Conservation (phyloP, 306 rosid species). For the Psophocarpus tetragonolobus region DNA sequence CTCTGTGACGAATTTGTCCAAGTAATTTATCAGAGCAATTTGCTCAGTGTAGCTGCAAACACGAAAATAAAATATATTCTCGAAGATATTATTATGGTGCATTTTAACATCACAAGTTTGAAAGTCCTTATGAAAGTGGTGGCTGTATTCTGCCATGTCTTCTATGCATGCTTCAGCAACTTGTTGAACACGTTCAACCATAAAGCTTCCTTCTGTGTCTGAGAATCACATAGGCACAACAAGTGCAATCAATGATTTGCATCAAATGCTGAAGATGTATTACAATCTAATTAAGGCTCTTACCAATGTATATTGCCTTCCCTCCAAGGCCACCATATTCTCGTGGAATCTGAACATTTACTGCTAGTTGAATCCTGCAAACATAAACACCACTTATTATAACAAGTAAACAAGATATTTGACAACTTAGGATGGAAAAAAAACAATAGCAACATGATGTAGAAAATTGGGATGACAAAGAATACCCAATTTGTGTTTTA, state of each 20-base stretch:
- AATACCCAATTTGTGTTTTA: conserved; percentile 96
- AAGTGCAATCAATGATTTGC: conserved; percentile 22
- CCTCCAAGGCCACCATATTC: conserved; percentile 85
- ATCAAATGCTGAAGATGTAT: conserved; percentile 24
- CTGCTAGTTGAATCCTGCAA: conserved; percentile 90
- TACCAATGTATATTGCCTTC: conserved; percentile 91
- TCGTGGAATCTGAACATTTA: conserved; percentile 86
- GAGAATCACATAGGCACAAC: conserved; percentile 34
- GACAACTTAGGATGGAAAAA: background rate
- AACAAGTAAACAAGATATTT: conserved; percentile 24
- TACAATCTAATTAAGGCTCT: conserved; percentile 19
- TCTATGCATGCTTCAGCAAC: conserved; percentile 88
- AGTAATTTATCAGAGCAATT: conserved; percentile 79
- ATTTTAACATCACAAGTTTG: conserved; percentile 49
- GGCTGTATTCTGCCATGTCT: conserved; percentile 63
- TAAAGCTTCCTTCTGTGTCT: conserved; percentile 98
- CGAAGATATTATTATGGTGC: conserved; percentile 66
- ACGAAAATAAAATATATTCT: conserved; percentile 78
- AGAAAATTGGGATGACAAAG: conserved; percentile 16
- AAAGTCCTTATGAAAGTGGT: conserved; percentile 51
- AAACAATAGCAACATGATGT: background rate
- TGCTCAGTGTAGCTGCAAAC: conserved; percentile 93
- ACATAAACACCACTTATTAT: conserved; percentile 24
- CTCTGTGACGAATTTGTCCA: conserved; percentile 80
- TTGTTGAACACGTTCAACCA: conserved; percentile 90